Percentiles rank a stretch among this genome's conserved stretches.
Conservation (phyloP, 139 green algal species). For the Cymbomonas tetramitiformis region DNA sequence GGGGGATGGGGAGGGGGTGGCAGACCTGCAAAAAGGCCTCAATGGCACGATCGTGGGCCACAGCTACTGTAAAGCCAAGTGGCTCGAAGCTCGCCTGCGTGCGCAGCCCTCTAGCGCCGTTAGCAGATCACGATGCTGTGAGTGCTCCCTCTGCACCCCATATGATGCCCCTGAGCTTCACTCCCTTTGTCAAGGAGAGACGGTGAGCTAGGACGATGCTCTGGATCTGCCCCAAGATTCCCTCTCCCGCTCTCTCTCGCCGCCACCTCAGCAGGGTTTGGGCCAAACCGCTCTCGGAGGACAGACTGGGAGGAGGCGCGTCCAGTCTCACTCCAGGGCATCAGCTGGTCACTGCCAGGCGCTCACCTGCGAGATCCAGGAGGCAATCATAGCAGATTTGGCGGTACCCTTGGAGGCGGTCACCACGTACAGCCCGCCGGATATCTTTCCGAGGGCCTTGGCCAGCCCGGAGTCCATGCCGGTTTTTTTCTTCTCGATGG, state of each 20-base stretch:
- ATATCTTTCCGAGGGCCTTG: slow-evolving; percentile 70
- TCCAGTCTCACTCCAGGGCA: too few species aligned
- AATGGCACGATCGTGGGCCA: slow-evolving; percentile 94
- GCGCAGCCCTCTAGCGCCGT: too few species aligned
- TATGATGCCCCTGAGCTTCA: too few species aligned
- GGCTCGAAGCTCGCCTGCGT: slow-evolving; percentile 93
- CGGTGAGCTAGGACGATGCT: too few species aligned
- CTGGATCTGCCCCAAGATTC: too few species aligned
- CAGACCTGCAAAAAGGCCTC: slow-evolving; percentile 89
- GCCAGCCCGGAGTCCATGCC: slow-evolving; percentile 58
- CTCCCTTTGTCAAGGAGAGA: too few species aligned
- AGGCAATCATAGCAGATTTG: slow-evolving; percentile 59
- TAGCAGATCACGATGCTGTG: neutral
- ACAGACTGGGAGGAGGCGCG: too few species aligned
- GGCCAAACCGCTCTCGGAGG: too few species aligned
- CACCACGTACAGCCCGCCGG: slow-evolving; percentile 78
- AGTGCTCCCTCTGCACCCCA: neutral
- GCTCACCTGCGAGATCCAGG: slow-evolving; percentile 71
- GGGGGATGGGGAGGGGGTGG: neutral
- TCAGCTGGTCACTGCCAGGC: too few species aligned
- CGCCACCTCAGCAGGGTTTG: too few species aligned
- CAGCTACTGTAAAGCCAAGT: slow-evolving; percentile 79
- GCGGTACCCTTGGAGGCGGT: slow-evolving; percentile 60
- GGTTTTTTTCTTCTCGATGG: slow-evolving; percentile 51
- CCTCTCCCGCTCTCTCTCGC: too few species aligned